Conservation (phyloP, 192 early-diverging fungal species). For the Umbelopsis isabellina region DNA sequence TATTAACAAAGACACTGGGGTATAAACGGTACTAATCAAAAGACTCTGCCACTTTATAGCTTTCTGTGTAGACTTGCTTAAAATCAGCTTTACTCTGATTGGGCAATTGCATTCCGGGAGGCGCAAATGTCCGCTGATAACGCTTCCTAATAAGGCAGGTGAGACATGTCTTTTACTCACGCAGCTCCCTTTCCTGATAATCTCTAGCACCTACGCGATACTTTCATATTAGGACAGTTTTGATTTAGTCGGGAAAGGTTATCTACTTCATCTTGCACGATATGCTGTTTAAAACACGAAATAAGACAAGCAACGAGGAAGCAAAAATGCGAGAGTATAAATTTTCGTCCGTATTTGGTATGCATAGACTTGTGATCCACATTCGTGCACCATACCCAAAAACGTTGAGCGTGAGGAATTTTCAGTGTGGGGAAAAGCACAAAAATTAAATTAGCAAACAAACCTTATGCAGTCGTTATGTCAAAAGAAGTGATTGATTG, state of each 20-base stretch:
- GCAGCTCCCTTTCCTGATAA: background rate
- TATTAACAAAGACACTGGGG: background rate
- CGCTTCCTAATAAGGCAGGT: conserved; percentile 9
- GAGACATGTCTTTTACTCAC: conserved; percentile 12
- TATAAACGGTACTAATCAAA: conserved; percentile 23
- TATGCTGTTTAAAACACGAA: background rate
- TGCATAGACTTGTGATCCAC: conserved; percentile 4
- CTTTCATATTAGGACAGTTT: background rate
- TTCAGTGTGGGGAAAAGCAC: background rate
- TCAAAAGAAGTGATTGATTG: too few species aligned
- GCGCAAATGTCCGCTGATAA: conserved; percentile 22
- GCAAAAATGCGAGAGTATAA: background rate
- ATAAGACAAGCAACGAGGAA: background rate
- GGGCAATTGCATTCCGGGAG: background rate
- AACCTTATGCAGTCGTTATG: too few species aligned
- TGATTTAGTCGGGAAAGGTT: too few species aligned
- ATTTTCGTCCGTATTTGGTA: conserved; percentile 1
- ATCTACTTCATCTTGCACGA: too few species aligned
- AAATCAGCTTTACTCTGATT: background rate
- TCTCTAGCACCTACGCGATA: background rate
- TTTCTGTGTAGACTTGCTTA: background rate
- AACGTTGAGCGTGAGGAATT: background rate
- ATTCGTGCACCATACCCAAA: background rate
- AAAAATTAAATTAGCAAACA: background rate
- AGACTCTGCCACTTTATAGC: conserved; percentile 1